Percentiles rank a stretch among this genome's conserved stretches.
Evolutionary conservation across 2,329 filamentous ascomycete species (phyloP).

Genomic region (Hypoxylon sp.): DNA sequence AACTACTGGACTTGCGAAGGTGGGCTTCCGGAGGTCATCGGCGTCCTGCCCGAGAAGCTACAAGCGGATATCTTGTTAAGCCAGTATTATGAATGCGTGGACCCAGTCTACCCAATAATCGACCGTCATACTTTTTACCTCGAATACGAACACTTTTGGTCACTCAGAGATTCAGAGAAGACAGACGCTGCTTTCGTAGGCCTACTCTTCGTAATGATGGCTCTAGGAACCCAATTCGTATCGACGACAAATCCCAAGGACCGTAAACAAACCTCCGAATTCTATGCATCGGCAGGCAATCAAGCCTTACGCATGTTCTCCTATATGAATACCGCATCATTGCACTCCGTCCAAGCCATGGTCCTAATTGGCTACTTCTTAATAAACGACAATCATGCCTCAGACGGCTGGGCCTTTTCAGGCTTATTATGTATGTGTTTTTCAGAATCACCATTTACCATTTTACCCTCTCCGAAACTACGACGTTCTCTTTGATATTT

Average conservation of each 20-base stretch:
- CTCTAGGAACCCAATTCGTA: constrained; percentile 84
- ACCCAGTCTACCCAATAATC: constrained; percentile 86
- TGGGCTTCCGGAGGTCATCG: constrained; percentile 80
- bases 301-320: constrained; percentile 82
- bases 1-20: constrained; percentile 89
- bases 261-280: constrained; percentile 82
- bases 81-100: constrained; percentile 78
- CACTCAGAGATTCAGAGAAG: constrained; percentile 70
- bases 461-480: not conserved
- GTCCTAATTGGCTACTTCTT: constrained; percentile 86
- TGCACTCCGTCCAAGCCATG: constrained; percentile 84
- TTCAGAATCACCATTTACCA: not conserved
- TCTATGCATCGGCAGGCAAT: constrained; percentile 84
- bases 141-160: constrained; percentile 86
- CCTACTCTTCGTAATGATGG: constrained; percentile 82
- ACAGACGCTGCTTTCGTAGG: constrained; percentile 79
- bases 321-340: constrained; percentile 81
- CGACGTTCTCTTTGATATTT: not conserved
- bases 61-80: constrained; percentile 79
- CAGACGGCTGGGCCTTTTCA: constrained; percentile 86
- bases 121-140: constrained; percentile 81
- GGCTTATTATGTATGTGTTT: constrained; percentile 66
- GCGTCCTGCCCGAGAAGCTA: constrained; percentile 80
- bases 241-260: constrained; percentile 70
- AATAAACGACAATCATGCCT: constrained; percentile 88